These are phyloP conservation scores for Trifolium subterraneum DNA, from an alignment of 306 rosid genomes.

Conservation along the genomic window DNA sequence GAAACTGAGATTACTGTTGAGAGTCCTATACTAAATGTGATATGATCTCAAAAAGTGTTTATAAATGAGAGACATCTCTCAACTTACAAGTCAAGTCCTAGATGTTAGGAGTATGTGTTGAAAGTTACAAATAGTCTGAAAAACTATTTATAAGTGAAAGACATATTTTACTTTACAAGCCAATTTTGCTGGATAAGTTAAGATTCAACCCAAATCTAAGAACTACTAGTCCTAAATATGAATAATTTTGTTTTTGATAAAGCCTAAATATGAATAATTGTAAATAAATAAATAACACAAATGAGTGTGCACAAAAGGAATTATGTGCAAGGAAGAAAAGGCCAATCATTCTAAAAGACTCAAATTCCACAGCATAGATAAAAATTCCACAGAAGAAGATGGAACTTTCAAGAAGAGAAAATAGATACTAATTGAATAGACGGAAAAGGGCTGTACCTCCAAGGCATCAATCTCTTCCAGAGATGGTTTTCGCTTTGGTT, in stretches of 20 bases:
- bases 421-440: constrained; percentile 4
- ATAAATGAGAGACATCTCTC: background rate
- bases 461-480: constrained; percentile 94
- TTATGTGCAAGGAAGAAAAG: constrained; percentile 1
- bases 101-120: background rate
- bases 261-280: constrained; percentile 6
- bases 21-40: background rate
- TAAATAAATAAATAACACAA: constrained; percentile 13
- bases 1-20: background rate
- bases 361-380: background rate
- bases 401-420: constrained; percentile 39
- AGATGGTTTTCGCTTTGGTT: constrained; percentile 83
- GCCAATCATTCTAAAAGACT: constrained; percentile 7
- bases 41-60: background rate
- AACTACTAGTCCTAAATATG: constrained; percentile 15
- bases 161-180: background rate
- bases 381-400: constrained; percentile 15
- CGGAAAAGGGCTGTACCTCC: constrained; percentile 68
- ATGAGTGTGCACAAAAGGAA: background rate
- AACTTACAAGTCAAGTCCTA: background rate
- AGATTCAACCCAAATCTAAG: background rate
- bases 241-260: too few species aligned
- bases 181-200: background rate
- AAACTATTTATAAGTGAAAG: background rate
- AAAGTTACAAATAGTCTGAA: background rate